phyloP scores from a whole-genome alignment of 2,329 filamentous ascomycete genomes.

The Rasamsonia emersonii region DNA sequence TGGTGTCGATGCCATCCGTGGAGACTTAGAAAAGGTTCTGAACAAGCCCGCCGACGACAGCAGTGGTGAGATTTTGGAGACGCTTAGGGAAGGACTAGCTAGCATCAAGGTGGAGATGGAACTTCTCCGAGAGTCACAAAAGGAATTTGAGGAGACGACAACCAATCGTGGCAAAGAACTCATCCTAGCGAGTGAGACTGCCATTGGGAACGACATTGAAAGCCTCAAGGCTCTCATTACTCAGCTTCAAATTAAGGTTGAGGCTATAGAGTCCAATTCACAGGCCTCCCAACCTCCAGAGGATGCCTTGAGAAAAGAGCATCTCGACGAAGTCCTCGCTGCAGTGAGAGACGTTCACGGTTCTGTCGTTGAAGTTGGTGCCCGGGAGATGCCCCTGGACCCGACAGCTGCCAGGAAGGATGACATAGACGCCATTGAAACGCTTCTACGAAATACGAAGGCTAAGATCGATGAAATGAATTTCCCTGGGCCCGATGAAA shows the following conservation, averaged over 20 bases:
- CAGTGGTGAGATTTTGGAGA: conserved; percentile 83
- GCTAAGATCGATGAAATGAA: conserved; percentile 73
- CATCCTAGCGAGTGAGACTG: conserved; percentile 47
- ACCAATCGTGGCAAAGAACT: conserved; percentile 47
- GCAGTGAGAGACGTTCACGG: conserved; percentile 48
- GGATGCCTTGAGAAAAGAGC: conserved; percentile 37
- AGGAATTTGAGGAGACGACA: conserved; percentile 42
- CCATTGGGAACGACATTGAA: conserved; percentile 64
- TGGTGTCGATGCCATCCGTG: conserved; percentile 65
- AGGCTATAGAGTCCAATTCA: conserved; percentile 55
- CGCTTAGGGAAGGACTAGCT: conserved; percentile 72
- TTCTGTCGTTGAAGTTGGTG: conserved; percentile 45
- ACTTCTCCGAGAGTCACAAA: conserved; percentile 53
- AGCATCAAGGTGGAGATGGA: conserved; percentile 71
- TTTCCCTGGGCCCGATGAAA: conserved; percentile 55
- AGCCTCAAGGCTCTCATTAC: conserved; percentile 76
- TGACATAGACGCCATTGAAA: conserved; percentile 85
- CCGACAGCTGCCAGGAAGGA: conserved; percentile 62
- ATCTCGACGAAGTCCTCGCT: conserved; percentile 38
- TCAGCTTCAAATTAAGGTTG: conserved; percentile 75
- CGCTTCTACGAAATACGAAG: conserved; percentile 81
- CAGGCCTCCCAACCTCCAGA: conserved; percentile 28
- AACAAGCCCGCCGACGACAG: conserved; percentile 77
- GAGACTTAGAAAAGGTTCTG: conserved; percentile 64
- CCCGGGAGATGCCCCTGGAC: conserved; percentile 30